Evolutionary conservation across 306 rosid species (phyloP), one percentile per base, ranked within the genome.

Genomic region (Pachyrhizus erosus): DNA sequence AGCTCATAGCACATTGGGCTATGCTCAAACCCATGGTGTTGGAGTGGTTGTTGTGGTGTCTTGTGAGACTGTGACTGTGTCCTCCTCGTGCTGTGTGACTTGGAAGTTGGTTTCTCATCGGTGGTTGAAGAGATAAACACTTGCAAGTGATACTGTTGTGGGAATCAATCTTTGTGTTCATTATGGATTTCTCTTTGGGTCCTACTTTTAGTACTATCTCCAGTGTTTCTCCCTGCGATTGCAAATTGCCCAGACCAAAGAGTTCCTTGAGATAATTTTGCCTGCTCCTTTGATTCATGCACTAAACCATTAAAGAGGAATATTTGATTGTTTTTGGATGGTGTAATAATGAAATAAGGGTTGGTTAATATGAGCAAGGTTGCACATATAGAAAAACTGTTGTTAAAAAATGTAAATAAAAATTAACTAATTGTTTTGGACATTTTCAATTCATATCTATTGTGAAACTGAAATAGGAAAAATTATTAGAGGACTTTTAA

Each of bases 1-100:
- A 66, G 12, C 37, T 7, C 76, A 40, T 12, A 20, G 9, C 48
- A 18, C 48, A 62, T 9, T 20, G 64, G 72, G 84, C 51, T 46
- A 3, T 21, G 33, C 26, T 31, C 29, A 9, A 45, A 29, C 46
- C 2, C 23, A 71, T 80, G 27, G 3, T 71, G 64, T 23, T 29
- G 65, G 73, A 8, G 29, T 18, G 74, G 81, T 77, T 9, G 81
- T 77, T 77, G 73, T 64, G 64, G 23, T 31, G 81, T 77, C 73
- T 46, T 29, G 9, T 46, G 34, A 13, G 45, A 77, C 12, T 43
- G 31, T 58, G 46, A 76, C 45, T 5, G 5, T 58, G 80, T 40
- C 80, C 34, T 26, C 80, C 17, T 55, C 2, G n/a, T 8, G 58
- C 21, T 24, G n/a, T 21, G 65, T 64, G 66, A 40, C 34, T 33